These are phyloP conservation scores for Alternaria angustiovoidea DNA, from an alignment of 2,329 filamentous ascomycete species.

Conservation along the genomic window DNA sequence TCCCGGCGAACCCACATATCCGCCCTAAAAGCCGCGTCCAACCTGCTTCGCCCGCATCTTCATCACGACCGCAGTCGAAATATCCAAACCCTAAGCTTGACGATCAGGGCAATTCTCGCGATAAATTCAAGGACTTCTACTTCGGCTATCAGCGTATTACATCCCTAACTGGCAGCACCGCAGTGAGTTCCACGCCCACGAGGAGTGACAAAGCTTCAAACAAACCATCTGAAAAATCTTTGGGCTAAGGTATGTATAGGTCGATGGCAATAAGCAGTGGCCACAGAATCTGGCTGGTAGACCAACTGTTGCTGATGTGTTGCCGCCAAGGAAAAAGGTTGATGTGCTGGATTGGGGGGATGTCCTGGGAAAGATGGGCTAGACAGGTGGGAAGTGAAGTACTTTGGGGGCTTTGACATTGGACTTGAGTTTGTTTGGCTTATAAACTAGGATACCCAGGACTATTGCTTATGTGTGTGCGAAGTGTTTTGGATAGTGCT, in stretches of 20 bases:
- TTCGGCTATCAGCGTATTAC: conserved; percentile 23
- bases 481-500: not conserved
- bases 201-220: not conserved
- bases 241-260: conserved; percentile 24
- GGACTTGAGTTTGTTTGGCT: not conserved
- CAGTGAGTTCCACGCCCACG: conserved; percentile 26
- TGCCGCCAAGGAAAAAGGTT: conserved; percentile 17
- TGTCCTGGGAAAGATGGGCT: conserved; percentile 12
- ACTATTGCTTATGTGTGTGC: not conserved
- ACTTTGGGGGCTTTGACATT: not conserved
- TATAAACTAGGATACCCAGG: not conserved
- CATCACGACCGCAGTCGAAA: not conserved
- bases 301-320: conserved; percentile 19
- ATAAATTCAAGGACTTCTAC: conserved; percentile 31
- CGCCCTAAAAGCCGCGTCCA: not conserved
- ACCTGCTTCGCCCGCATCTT: not conserved
- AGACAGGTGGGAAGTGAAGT: not conserved
- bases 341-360: conserved; percentile 32
- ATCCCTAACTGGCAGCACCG: conserved; percentile 29
- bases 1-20: conserved; percentile 13
- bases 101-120: conserved; percentile 9
- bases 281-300: conserved; percentile 25
- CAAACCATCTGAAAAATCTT: not conserved
- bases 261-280: conserved; percentile 24
- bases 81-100: not conserved